phyloP scores from a whole-genome alignment of 441 rosid species.

The Corymbia calophylla region DNA sequence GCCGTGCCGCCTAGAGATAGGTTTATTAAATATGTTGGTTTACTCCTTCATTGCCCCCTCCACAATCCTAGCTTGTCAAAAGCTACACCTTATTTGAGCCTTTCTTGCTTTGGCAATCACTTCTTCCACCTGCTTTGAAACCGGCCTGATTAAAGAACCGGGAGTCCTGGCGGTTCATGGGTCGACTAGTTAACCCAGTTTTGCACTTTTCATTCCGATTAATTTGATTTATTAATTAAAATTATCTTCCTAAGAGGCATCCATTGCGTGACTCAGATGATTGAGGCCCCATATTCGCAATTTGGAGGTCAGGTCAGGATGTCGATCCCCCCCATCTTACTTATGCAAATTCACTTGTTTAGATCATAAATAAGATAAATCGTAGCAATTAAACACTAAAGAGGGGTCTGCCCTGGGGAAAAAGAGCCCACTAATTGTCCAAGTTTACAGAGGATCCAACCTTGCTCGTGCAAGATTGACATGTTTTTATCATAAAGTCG shows the following conservation, averaged over 20 bases:
- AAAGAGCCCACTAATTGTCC: not conserved
- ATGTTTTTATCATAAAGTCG: not conserved
- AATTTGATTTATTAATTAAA: not conserved
- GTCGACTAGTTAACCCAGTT: not conserved
- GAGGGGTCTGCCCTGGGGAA: not conserved
- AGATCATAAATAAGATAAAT: not conserved
- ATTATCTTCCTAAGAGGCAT: not conserved
- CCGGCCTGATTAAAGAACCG: not conserved
- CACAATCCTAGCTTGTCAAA: not conserved
- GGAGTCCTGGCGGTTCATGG: not conserved
- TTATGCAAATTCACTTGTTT: not conserved
- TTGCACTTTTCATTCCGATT: not conserved
- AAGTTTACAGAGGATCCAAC: not conserved
- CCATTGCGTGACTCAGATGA: not conserved
- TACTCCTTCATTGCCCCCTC: not conserved
- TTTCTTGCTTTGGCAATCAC: not conserved
- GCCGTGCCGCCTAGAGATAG: not conserved
- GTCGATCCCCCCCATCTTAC: not conserved
- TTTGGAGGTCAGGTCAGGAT: not conserved
- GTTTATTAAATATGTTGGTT: not conserved
- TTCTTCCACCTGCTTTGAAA: not conserved
- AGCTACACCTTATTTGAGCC: not conserved
- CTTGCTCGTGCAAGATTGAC: not conserved
- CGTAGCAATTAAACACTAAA: not conserved
- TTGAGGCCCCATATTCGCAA: not conserved